These are phyloP conservation scores for Metarhizium anisopliae DNA, from an alignment of 2,329 filamentous ascomycete genomes.

Conservation along the genomic window DNA sequence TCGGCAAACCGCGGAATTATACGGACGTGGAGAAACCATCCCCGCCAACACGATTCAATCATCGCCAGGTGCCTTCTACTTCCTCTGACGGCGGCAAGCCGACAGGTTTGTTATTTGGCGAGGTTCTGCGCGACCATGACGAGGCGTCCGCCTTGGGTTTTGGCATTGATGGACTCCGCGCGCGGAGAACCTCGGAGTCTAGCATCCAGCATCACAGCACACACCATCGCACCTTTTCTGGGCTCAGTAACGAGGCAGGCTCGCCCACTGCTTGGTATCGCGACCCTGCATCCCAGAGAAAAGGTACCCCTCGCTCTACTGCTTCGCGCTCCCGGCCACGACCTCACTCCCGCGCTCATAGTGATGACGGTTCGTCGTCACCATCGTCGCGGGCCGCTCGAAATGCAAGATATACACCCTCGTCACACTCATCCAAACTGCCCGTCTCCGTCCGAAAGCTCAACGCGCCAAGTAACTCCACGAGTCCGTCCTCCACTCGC, in stretches of 20 bases:
- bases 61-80: conserved; percentile 21
- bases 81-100: conserved; percentile 26
- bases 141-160: conserved; percentile 45
- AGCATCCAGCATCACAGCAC: conserved; percentile 44
- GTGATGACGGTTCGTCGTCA: conserved; percentile 43
- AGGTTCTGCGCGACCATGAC: conserved; percentile 55
- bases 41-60: conserved; percentile 20
- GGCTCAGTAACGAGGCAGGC: conserved; percentile 47
- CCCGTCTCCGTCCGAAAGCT: conserved; percentile 38
- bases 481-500: conserved; percentile 43
- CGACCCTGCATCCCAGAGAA: conserved; percentile 12
- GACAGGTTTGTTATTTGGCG: conserved; percentile 62
- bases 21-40: conserved; percentile 23
- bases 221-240: conserved; percentile 46
- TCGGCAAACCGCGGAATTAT: conserved; percentile 39
- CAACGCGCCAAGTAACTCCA: conserved; percentile 33
- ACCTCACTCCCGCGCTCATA: conserved; percentile 44
- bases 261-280: conserved; percentile 63
- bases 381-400: conserved; percentile 14
- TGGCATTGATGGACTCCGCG: conserved; percentile 46
- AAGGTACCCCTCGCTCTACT: neutral
- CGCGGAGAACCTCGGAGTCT: conserved; percentile 64
- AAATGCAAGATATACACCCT: conserved; percentile 20
- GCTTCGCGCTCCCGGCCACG: conserved; percentile 14
- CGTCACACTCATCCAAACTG: conserved; percentile 31